Base-by-base conservation (phyloP, 176 grass and related monocot genomes). In the Dactylis glomerata region DNA sequence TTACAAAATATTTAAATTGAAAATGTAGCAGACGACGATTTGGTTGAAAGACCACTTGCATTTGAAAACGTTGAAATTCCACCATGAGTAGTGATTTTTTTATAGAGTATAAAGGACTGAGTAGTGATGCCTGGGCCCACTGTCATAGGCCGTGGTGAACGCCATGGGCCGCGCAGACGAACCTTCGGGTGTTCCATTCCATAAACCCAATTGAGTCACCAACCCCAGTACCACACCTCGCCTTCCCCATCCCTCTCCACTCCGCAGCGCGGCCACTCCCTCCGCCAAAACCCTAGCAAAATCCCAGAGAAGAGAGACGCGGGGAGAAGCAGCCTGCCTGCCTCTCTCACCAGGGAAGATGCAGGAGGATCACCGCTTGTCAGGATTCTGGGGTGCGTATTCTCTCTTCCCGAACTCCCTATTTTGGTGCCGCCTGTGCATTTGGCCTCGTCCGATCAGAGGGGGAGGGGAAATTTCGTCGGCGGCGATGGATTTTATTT, bases 371-470 rank as follows among this genome's bases (percentile, higher is more conserved):
- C 27, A n/a, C 59, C 24, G 42, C 3, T n/a, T n/a, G n/a, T n/a
- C n/a, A n/a, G n/a, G n/a, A n/a, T 80, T 80, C 36, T 86, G 75
- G 64, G 84, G 84, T 86, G 37, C 14, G 84, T 69, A 71, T 34
- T 27, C 7, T 34, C 7, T 34, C 41, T 2, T 8, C 26, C 42
- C 27, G 19, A 32, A 66, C 27, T 28, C 55, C 59, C 42, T 6
- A 0, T 41, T 79, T 17, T 3, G 51, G 11, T 40, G 55, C 5
- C 3, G 15, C 2, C 6, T 45, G 17, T 33, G 58, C 58, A 42
- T 79, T 79, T 31, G 56, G 4, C 55, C 56, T 44, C 59, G 20
- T 64, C 78, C 23, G 30, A n/a, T 80, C 58, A 24, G 19, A 28
- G 20, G 24, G 5, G 50, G 22, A 52, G 19, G 10, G 10, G 2